Conservation (phyloP, 2,329 filamentous ascomycete species). For the Arthrobotrys sphaeroides region DNA sequence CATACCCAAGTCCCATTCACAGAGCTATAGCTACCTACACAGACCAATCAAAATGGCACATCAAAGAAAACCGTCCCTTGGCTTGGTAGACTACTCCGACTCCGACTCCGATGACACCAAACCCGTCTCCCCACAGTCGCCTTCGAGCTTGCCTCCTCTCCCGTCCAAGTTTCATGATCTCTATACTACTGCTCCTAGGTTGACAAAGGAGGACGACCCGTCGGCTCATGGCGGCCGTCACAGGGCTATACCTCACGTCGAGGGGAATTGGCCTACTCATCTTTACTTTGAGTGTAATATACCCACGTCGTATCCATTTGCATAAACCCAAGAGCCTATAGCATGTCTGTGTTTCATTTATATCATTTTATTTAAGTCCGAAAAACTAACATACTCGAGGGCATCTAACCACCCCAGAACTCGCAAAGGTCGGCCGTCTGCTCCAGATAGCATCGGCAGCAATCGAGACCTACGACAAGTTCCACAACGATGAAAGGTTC, state of each 20-base stretch:
- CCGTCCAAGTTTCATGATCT: constrained; percentile 85
- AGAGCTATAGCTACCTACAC: not conserved
- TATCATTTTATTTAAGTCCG: not conserved
- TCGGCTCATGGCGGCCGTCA: constrained; percentile 84
- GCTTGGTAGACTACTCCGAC: constrained; percentile 83
- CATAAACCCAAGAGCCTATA: too few species aligned
- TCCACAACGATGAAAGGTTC: constrained; percentile 56
- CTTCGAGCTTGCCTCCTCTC: constrained; percentile 72
- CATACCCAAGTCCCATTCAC: not conserved
- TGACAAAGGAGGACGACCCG: constrained; percentile 82
- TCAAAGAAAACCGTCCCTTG: constrained; percentile 66
- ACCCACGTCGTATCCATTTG: constrained; percentile 54
- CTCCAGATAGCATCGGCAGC: constrained; percentile 13
- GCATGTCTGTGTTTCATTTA: too few species aligned
- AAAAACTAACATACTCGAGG: constrained; percentile 62
- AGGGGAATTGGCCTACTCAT: constrained; percentile 92
- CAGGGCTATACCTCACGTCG: constrained; percentile 81
- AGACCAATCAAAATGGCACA: constrained; percentile 13
- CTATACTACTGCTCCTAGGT: constrained; percentile 82
- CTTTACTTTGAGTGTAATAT: constrained; percentile 88
- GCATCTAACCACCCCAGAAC: constrained; percentile 67
- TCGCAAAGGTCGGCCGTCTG: constrained; percentile 11
- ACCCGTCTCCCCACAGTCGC: constrained; percentile 38
- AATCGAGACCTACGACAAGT: constrained; percentile 21
- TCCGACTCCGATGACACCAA: constrained; percentile 74